phyloP scores from a whole-genome alignment of 176 grass and related monocot species.

The Leersia perrieri region DNA sequence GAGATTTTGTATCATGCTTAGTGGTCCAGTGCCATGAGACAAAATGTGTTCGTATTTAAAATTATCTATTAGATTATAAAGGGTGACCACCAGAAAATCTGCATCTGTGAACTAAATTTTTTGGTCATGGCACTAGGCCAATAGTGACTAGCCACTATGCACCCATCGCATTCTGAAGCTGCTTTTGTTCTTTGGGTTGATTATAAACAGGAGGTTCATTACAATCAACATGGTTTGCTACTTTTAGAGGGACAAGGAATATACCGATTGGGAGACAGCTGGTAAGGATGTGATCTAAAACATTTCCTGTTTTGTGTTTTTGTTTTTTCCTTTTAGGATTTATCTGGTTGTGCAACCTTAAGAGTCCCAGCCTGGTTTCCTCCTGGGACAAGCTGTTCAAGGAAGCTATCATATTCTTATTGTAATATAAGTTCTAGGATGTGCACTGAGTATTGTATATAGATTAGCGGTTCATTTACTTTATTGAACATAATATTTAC shows the following conservation, averaged over 20 bases:
- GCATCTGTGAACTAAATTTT: background rate
- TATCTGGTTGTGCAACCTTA: background rate
- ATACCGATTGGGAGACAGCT: conserved; percentile 85
- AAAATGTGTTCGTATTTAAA: background rate
- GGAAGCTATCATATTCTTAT: background rate
- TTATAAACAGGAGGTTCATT: conserved; percentile 85
- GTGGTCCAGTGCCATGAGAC: background rate
- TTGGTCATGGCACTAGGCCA: background rate
- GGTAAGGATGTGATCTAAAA: conserved; percentile 52
- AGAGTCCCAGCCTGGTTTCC: background rate
- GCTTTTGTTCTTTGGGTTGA: conserved; percentile 13
- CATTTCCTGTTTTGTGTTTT: conserved; percentile 10
- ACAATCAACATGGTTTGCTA: conserved; percentile 95
- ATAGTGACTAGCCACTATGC: background rate
- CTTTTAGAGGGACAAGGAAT: conserved; percentile 95
- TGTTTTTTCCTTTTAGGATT: background rate
- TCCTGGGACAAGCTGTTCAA: background rate
- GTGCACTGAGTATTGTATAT: background rate
- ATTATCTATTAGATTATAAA: conserved; percentile 10
- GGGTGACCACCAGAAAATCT: background rate
- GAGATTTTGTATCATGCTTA: background rate
- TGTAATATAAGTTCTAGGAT: conserved; percentile 17
- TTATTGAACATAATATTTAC: background rate
- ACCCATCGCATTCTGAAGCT: conserved; percentile 5
- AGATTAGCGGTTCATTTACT: conserved; percentile 6